Evolutionary conservation across 805 yeast genomes (phyloP).

Genomic region (Groenewaldozyma salmanticensis): DNA sequence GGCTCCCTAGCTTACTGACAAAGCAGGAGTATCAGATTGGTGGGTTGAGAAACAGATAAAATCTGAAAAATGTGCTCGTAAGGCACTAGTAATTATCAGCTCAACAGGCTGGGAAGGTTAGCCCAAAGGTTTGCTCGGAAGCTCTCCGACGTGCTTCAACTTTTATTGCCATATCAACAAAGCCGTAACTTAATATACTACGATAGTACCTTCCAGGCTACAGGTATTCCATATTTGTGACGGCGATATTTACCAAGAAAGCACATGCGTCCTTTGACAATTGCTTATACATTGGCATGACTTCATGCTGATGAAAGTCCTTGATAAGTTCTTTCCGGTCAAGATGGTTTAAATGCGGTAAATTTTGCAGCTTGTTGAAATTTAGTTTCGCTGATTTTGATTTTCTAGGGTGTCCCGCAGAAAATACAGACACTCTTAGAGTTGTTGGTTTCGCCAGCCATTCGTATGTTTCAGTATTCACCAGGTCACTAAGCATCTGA

Average conservation of each 20-base stretch:
- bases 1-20: too few species aligned
- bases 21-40: too few species aligned
- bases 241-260: conserved; percentile 1
- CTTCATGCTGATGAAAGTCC: background rate
- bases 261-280: background rate
- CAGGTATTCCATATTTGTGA: conserved; percentile 1
- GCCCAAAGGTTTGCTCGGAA: too few species aligned
- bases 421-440: conserved; percentile 10
- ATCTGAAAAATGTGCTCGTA: too few species aligned
- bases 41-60: too few species aligned
- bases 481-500: conserved; percentile 18
- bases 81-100: too few species aligned
- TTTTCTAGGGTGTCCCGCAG: background rate
- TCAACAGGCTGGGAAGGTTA: too few species aligned
- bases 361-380: background rate
- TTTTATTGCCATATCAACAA: too few species aligned
- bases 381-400: background rate
- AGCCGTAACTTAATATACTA: too few species aligned
- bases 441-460: conserved; percentile 19
- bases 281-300: background rate
- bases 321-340: background rate
- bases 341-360: background rate
- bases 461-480: conserved; percentile 9
- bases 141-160: too few species aligned
- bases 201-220: too few species aligned